Evolutionary conservation across 1,284 basidiomycete genomes (phyloP), one percentile per base, ranked within the genome.

Genomic region (Anthracocystis panici-leucophaei): DNA sequence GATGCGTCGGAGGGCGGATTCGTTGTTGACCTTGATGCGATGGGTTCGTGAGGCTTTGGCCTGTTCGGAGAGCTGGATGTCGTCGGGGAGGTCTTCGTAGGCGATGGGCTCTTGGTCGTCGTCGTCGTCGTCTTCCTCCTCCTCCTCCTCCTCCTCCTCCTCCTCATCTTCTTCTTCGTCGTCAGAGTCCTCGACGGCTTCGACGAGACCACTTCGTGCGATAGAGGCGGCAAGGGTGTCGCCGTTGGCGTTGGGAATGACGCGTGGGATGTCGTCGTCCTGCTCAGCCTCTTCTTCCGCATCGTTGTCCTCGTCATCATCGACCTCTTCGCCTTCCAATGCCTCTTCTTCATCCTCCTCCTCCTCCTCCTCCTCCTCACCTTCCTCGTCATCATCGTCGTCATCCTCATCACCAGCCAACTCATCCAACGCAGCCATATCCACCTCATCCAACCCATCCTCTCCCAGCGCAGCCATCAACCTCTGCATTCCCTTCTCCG

Each of bases 21-120:
- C 68, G 65, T 80, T 78, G 79, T 84, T 84, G 63, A 82, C 67
- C 66, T 82, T 82, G 64, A 82, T 77, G 46, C 81, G 77, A 53
- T 83, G 77, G 12, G 66, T 56, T 35, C 77, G 77, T 3, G 68
- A 69, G 6, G 81, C 79, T 44, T 77, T 70, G 48, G 73, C 75
- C 10, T 63, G 33, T 49, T 77, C 81, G 14, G 72, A 77, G 45
- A 78, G 71, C 46, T 72, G 57, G 7, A 79, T n/a, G 50, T 66
- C 57, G 51, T 82, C 77, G n/a, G 82, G 80, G 2, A 84, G 64
- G 31, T 73, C 71, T 41, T 81, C 81, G 50, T 78, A 64, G 1
- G 68, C 66, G 27, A 81, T 77, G 11, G 55, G 55, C 41, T 64
- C 49, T 31, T 70, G 69, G 0, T 56, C 59, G 3, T 73, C 57